phyloP scores from a whole-genome alignment of 139 green algal species.

The Penium margaritaceum region DNA sequence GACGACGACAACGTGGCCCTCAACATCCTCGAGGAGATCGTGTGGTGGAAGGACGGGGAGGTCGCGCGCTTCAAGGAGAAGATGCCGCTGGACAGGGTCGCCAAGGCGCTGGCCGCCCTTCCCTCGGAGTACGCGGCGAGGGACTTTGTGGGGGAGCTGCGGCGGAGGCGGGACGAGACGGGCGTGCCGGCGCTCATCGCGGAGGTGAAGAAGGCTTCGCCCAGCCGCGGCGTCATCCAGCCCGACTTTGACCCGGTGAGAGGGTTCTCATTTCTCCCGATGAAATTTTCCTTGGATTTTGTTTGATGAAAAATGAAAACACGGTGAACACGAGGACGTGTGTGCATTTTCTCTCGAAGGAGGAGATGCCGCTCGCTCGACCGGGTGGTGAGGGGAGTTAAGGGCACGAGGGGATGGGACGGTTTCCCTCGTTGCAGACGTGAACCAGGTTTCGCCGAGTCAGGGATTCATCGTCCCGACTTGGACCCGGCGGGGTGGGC shows the following conservation, averaged over 20 bases:
- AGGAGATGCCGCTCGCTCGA: too few relatives aligned
- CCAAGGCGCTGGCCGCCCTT: constrained; percentile 48
- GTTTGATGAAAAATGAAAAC: too few relatives aligned
- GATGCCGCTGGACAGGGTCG: constrained; percentile 56
- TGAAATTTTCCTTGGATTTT: too few relatives aligned
- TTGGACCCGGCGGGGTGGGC: too few relatives aligned
- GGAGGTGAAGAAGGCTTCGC: constrained; percentile 97
- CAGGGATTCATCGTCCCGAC: too few relatives aligned
- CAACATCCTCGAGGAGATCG: constrained; percentile 99
- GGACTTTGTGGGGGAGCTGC: constrained; percentile 79
- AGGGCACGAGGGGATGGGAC: too few relatives aligned
- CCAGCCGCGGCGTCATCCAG: constrained; percentile 87
- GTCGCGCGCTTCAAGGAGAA: constrained; percentile 46
- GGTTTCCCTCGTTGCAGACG: too few relatives aligned
- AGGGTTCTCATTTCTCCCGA: too few relatives aligned
- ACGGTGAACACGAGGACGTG: too few relatives aligned
- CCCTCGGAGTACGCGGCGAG: constrained; percentile 56
- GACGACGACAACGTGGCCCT: constrained; percentile 75
- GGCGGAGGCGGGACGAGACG: constrained; percentile 44
- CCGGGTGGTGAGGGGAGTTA: too few relatives aligned
- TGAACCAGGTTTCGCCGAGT: too few relatives aligned
- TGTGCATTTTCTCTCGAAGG: too few relatives aligned
- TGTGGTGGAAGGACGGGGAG: constrained; percentile 68
- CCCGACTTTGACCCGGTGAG: constrained; percentile 88
- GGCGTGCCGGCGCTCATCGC: constrained; percentile 87